Conservation (phyloP, 2,329 filamentous ascomycete genomes). For the Grosmannia clavigera region DNA sequence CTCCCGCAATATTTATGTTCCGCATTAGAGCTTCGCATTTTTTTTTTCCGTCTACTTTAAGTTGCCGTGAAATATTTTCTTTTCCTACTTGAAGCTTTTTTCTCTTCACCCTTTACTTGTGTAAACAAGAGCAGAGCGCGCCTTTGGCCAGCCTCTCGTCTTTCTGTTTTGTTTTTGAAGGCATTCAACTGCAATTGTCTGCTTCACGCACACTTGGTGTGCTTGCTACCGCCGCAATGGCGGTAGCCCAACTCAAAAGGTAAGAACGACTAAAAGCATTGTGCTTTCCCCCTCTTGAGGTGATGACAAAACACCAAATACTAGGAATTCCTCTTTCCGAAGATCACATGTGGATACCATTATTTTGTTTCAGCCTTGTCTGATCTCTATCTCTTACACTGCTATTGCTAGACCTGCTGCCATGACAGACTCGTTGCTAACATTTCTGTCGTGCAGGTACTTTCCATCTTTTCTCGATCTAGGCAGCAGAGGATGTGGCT, state of each 20-base stretch:
- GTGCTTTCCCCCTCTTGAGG: slow-evolving; percentile 17
- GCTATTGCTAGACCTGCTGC: slow-evolving; percentile 5
- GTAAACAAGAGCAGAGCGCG: background rate
- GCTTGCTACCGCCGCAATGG: background rate
- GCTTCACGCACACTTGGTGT: background rate
- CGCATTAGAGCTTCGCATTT: background rate
- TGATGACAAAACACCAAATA: slow-evolving; percentile 49
- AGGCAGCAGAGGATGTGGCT: slow-evolving; percentile 14
- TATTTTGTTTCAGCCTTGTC: slow-evolving; percentile 53
- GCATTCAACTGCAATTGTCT: too few relatives aligned
- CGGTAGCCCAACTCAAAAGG: slow-evolving; percentile 27
- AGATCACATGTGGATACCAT: slow-evolving; percentile 49
- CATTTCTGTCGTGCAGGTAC: slow-evolving; percentile 10
- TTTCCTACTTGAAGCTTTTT: background rate
- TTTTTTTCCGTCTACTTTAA: background rate
- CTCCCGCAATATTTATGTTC: background rate
- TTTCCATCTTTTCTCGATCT: slow-evolving; percentile 11
- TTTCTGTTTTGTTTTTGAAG: background rate
- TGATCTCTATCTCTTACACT: slow-evolving; percentile 30
- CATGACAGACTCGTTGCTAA: slow-evolving; percentile 10
- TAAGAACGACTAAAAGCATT: slow-evolving; percentile 20
- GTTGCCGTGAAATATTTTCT: background rate
- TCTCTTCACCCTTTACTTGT: background rate
- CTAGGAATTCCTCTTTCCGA: slow-evolving; percentile 59
- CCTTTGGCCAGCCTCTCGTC: background rate